Base-by-base conservation (phyloP, 2,329 filamentous ascomycete genomes). In the Curvularia sp. region DNA sequence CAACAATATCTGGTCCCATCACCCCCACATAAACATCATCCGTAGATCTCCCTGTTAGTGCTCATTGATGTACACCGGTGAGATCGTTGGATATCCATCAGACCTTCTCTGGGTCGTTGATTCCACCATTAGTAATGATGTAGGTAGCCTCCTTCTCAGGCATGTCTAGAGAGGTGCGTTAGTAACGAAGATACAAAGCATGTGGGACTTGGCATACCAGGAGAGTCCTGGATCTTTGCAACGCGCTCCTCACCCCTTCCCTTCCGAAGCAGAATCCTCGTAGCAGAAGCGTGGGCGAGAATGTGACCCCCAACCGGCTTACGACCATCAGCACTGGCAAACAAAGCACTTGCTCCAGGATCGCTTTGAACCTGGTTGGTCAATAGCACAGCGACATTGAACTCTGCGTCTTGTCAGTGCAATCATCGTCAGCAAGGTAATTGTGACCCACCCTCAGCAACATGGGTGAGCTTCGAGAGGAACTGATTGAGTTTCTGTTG, bases 341-440 rank as follows among this genome's bases (percentile, higher is more conserved):
- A 90, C 10, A 90, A 79, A 45, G 87, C 85, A 72, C 82, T 89
- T 10, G 87, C 88, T 60, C 88, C 87, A 13, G 88, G 88, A 65
- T 90, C 88, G 57, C 86, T 88, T 77, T 89, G 87, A 34, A 90
- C 88, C 77, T 90, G 88, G 64, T 90, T 90, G 52, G 88, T 90
- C 85, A 77, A 65, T 42, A 77, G 73, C 8, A 77, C 75, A 48
- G 84, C 85, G 57, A 90, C 79, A 68, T 90, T 90, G 78, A 89
- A 90, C 68, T 89, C 87, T 82, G 27, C 49, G 7, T 1, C 8
- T 27, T 13, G 28, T 68, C 2, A 63, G 57, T 32, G 1, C 27
- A 13, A 5, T 19, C 18, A 4, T 1, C 19, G 12, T 18, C 12
- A 8, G 1, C 3, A 12, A 5, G 9, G 9, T 10, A 7, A 9